Conservation (phyloP, 805 yeast species). For the Candida rishiriensis region DNA sequence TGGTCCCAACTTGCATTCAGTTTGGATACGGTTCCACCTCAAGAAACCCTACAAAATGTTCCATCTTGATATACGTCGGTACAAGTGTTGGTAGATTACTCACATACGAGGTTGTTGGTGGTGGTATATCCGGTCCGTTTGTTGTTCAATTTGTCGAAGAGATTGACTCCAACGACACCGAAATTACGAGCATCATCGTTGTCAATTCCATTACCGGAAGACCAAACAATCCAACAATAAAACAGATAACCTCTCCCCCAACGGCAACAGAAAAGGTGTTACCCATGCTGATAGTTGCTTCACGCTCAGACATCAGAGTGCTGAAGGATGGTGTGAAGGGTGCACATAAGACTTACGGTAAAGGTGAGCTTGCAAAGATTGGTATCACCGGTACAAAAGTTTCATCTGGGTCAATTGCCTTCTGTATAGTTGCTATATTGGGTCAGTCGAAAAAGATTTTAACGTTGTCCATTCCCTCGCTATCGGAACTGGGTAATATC, state of each 20-base stretch:
- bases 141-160: slow-evolving; percentile 47
- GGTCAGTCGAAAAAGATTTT: slow-evolving; percentile 25
- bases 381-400: slow-evolving; percentile 46
- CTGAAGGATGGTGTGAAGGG: slow-evolving; percentile 57
- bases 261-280: slow-evolving; percentile 45
- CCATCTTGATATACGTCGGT: slow-evolving; percentile 72
- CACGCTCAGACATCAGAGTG: slow-evolving; percentile 58
- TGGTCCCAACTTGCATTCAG: slow-evolving; percentile 56
- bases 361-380: slow-evolving; percentile 39
- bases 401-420: slow-evolving; percentile 19
- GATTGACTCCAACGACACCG: slow-evolving; percentile 45
- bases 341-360: slow-evolving; percentile 58
- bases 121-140: slow-evolving; percentile 58
- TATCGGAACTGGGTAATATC: slow-evolving; percentile 52
- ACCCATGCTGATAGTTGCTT: slow-evolving; percentile 55
- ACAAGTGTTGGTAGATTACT: slow-evolving; percentile 69
- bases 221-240: slow-evolving; percentile 60
- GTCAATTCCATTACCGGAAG: slow-evolving; percentile 56
- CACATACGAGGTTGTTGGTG: slow-evolving; percentile 55
- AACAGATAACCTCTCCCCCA: slow-evolving; percentile 44
- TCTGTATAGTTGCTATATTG: slow-evolving; percentile 26
- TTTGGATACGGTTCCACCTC: slow-evolving; percentile 63
- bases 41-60: slow-evolving; percentile 60
- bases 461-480: slow-evolving; percentile 51
- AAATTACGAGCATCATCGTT: slow-evolving; percentile 53